phyloP scores from a whole-genome alignment of 1,139 yeast genomes.

The Candida frijolesensis region DNA sequence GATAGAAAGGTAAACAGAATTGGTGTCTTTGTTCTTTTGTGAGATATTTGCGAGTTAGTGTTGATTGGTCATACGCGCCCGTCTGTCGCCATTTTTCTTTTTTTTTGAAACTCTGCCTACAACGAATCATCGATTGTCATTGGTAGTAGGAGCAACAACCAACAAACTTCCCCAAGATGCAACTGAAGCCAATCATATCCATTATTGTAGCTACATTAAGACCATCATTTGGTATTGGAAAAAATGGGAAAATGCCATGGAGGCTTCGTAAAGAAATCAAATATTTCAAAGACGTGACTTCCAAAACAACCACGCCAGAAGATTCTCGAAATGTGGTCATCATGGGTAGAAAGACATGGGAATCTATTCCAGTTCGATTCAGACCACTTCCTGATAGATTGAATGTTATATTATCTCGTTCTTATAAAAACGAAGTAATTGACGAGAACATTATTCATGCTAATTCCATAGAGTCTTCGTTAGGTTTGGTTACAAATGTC shows the following conservation, averaged over 20 bases:
- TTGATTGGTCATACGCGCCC: no score
- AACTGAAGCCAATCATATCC: conserved; percentile 38
- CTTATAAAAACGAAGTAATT: conserved; percentile 21
- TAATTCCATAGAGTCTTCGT: conserved; percentile 48
- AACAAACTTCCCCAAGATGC: neutral
- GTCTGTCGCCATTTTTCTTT: no score
- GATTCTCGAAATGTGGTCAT: conserved; percentile 69
- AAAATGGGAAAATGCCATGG: conserved; percentile 87
- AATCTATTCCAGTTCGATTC: conserved; percentile 81
- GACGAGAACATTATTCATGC: conserved; percentile 42
- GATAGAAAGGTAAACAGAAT: no score
- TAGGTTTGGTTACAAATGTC: conserved; percentile 28
- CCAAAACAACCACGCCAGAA: conserved; percentile 30
- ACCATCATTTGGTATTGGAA: conserved; percentile 85
- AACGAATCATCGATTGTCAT: no score
- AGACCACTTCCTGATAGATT: conserved; percentile 78
- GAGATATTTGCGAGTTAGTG: no score
- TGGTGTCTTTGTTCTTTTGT: no score
- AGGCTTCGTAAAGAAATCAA: conserved; percentile 79
- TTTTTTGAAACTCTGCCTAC: no score
- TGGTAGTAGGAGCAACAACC: no score
- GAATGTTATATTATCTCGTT: conserved; percentile 74
- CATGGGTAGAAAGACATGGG: conserved; percentile 98
- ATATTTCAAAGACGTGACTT: conserved; percentile 77
- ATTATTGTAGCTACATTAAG: conserved; percentile 82